A percentile compares a stretch with the other conserved stretches of the same genome.
Evolutionary conservation across 768 basidiomycete species (phyloP).

Genomic region (Pisolithus albus): DNA sequence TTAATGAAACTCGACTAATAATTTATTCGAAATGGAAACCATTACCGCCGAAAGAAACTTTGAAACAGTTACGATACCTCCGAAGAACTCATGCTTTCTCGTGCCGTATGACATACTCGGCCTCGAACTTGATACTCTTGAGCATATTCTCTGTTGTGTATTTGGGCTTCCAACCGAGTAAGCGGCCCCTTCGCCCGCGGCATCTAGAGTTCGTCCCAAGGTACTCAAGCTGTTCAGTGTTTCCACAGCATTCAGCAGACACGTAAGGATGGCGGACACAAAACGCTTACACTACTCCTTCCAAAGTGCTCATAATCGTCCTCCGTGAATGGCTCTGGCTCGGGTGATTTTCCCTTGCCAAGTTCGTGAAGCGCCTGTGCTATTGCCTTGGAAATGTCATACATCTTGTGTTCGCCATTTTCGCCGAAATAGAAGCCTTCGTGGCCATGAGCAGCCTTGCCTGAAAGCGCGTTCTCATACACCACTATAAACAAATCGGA

Average conservation of each 20-base stretch:
- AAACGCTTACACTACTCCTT: neutral
- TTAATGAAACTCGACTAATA: too few species aligned
- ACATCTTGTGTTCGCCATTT: constrained; percentile 13
- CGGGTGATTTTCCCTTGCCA: constrained; percentile 8
- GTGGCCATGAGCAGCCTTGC: constrained; percentile 14
- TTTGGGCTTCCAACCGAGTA: constrained; percentile 25
- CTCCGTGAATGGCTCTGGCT: constrained; percentile 12
- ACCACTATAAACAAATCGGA: constrained; percentile 13
- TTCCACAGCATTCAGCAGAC: constrained; percentile 8
- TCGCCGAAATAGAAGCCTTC: constrained; percentile 22
- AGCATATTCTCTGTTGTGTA: constrained; percentile 24
- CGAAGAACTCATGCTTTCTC: neutral
- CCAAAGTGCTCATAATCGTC: constrained; percentile 11
- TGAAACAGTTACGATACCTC: neutral
- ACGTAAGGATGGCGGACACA: neutral
- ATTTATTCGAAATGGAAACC: neutral
- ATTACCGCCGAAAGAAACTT: neutral
- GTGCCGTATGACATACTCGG: constrained; percentile 15
- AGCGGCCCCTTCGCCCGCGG: constrained; percentile 13
- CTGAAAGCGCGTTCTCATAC: constrained; percentile 8
- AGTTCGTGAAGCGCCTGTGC: constrained; percentile 10
- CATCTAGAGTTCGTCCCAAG: constrained; percentile 20
- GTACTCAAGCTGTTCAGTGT: constrained; percentile 7
- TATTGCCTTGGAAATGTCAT: constrained; percentile 10
- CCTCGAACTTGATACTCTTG: constrained; percentile 14